Base-by-base conservation (phyloP, 768 basidiomycete genomes). In the Russula olivacea region DNA sequence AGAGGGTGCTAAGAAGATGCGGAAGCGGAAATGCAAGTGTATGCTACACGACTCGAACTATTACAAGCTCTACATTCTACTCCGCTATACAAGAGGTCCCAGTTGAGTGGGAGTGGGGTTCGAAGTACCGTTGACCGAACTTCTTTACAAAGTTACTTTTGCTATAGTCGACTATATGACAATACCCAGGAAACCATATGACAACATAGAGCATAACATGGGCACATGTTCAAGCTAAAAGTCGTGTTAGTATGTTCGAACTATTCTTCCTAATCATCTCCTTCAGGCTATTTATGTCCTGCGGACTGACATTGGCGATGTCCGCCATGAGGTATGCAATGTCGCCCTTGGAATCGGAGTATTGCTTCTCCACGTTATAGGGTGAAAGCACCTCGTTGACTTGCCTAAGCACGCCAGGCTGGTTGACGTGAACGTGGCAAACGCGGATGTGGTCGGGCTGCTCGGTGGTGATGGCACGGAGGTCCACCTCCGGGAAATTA, bases 361-460 rank as follows among this genome's bases (percentile, higher is more conserved):
- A 98, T 76, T 98, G 97, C 79, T 98, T 98, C 77, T 96, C 94
- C 73, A 99, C 95, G 75, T 99, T 98, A 82, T 95, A 93, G 43
- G 92, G 88, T 54, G 90, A 89, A 47, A 99, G 78, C 34, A 90
- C 88, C 68, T 95, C 90, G 81, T 99, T 99, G 80, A 99, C 91
- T 71, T 87, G 84, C 70, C 85, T 87, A 71, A 99, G 87, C 53
- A 98, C 97, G 80, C 93, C 94, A 55, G 93, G 93, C 74, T 89
- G 84, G 77, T 99, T 99, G 75, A 80, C 86, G 82, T 99, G 97
- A 54, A 97, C 89, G 74, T 98, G 86, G 77, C 97, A 98, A 38
- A 99, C 80, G 66, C 97, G 89, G 67, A 98, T 84, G 71, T 89
- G 81, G 66, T 81, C 81, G 55, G 82, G 83, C 71, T 94, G 88